A percentile compares a stretch with the other conserved stretches of the same genome.
phyloP scores from a whole-genome alignment of 2,329 filamentous ascomycete genomes.

The Scedosporium apiospermum region DNA sequence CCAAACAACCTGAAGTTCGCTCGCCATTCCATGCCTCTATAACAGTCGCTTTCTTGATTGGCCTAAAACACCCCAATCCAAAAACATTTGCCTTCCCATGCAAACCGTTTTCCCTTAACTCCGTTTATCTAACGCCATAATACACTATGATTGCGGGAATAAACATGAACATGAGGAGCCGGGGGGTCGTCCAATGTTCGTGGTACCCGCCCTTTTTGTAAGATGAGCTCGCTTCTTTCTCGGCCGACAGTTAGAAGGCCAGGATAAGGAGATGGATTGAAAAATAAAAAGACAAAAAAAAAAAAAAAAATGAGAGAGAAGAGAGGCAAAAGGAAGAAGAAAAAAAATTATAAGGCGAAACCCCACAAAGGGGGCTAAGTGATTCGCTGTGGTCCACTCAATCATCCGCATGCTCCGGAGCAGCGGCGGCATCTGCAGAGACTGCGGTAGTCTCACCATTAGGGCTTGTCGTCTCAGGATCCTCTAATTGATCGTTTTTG shows the following conservation, averaged over 20 bases:
- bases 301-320: too few relatives aligned
- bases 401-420: background rate
- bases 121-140: slow-evolving; percentile 1
- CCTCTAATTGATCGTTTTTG: background rate
- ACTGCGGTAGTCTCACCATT: background rate
- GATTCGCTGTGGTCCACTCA: background rate
- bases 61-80: slow-evolving; percentile 8
- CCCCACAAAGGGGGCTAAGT: background rate
- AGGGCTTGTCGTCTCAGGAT: background rate
- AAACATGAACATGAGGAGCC: background rate
- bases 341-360: background rate
- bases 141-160: background rate
- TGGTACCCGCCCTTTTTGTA: too few relatives aligned
- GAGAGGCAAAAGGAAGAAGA: background rate
- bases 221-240: too few relatives aligned
- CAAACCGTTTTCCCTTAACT: slow-evolving; percentile 4
- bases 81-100: slow-evolving; percentile 8
- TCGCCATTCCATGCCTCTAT: slow-evolving; percentile 4
- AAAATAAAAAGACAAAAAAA: too few relatives aligned
- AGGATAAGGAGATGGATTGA: too few relatives aligned
- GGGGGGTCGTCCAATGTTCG: too few relatives aligned
- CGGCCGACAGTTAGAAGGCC: too few relatives aligned
- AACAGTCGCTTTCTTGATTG: slow-evolving; percentile 14
- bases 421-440: background rate
- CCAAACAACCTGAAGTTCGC: background rate